These are phyloP conservation scores for Trichomonas vaginalis DNA, from an alignment of 208 protist genomes.

Conservation along the genomic window DNA sequence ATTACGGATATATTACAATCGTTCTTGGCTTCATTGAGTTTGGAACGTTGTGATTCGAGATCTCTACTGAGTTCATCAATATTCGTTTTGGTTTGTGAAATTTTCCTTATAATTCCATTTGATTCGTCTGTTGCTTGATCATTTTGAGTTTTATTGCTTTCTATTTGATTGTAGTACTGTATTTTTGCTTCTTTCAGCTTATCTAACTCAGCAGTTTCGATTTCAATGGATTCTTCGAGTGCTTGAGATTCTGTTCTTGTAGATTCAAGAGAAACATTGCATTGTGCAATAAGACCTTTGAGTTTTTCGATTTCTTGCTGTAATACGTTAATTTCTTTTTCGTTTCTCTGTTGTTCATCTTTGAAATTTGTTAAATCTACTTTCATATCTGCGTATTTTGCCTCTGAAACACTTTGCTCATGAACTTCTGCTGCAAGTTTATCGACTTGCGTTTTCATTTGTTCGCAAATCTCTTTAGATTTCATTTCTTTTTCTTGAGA, in stretches of 20 bases:
- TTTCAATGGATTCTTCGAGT: background rate
- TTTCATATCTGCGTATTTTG: background rate
- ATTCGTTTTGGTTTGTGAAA: background rate
- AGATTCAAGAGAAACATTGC: background rate
- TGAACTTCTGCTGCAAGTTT: constrained; percentile 70
- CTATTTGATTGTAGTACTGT: background rate
- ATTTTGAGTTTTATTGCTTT: background rate
- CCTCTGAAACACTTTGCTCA: constrained; percentile 33
- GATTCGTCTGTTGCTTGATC: background rate
- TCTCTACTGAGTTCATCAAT: background rate
- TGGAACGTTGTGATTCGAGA: background rate
- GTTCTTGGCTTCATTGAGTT: background rate
- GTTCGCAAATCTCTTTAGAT: constrained; percentile 67
- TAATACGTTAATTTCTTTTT: background rate
- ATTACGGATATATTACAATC: background rate
- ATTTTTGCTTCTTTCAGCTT: background rate
- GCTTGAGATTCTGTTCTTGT: background rate
- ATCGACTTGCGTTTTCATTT: constrained; percentile 71
- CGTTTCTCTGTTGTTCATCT: background rate
- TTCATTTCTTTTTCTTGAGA: constrained; percentile 81
- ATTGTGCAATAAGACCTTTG: background rate
- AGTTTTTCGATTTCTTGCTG: background rate
- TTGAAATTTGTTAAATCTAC: background rate
- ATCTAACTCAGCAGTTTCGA: background rate
- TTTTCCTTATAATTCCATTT: background rate